Evolutionary conservation across 192 early-diverging fungal species (phyloP), one percentile per base, ranked within the genome.

Genomic region (Chytriomyces hyalinus): DNA sequence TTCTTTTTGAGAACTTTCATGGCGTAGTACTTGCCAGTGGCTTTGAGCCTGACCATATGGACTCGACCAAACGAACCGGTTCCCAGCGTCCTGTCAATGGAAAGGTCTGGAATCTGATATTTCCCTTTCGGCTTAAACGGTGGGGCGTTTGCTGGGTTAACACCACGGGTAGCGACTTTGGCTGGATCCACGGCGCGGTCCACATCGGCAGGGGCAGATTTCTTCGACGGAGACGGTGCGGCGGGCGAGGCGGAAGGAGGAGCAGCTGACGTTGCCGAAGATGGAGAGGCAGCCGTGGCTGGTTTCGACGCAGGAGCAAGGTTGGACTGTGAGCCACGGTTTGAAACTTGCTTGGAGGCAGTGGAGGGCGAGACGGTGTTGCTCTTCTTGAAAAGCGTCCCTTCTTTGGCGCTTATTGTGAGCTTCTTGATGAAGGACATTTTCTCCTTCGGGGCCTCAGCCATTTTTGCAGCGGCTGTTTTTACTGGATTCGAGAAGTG

Each of bases 41-140:
- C 78, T 73, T 90, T 89, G 48, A 93, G 90, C 78, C 91, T 91
- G 43, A 95, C 93, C 61, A 99, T 82, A 84, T 97, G 96, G 49
- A 99, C 97, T 17, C 97, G 91, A 43, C 97, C 97, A 86, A 99
- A 98, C 7, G 94, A 97, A 15, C 97, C 97, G 0, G 96, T 98
- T 13, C 97, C 97, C 24, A 99, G 81, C 20, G 97, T 99, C 47
- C 93, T 91, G 75, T 92, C 88, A 64, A 98, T 86, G 59, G 90
- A 85, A 69, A 98, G 94, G 76, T 97, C 94, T 36, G 86, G 81
- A 60, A 99, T 86, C 10, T 70, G 60, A 73, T 78, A 81, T 61
- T 87, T 87, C 24, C 74, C 49, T 57, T 76, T 83, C 28, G 49
- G 66, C 43, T 71, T 66, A 20, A 71, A 49, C 6, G 76, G 76